Base-by-base conservation (phyloP, 768 basidiomycete species). In the Astraeus odoratus region DNA sequence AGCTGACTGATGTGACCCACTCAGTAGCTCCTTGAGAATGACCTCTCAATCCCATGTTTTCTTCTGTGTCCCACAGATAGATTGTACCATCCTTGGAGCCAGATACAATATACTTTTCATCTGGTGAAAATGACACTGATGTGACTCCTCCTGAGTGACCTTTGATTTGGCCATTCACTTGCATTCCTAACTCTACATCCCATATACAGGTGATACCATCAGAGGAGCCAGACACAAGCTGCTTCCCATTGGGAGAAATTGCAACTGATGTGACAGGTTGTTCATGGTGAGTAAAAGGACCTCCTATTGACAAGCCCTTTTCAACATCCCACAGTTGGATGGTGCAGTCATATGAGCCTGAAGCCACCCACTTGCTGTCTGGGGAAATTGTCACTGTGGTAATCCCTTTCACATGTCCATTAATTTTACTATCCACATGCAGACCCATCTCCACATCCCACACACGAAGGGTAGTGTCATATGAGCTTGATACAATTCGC, bases 181-280 rank as follows among this genome's bases (percentile, higher is more conserved):
- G 24, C 31, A 16, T 13, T 44, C 42, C 9, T 40, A 24, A 13
- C 30, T 31, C 30, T 9, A 39, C 46, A 45, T 53, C 46, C 54
- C 54, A 55, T 16, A 51, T 15, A 18, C 35, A 30, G 39, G 48
- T 10, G 1, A 42, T 47, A 13, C 34, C 16, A 48, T 52, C 53
- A 5, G 30, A 13, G n/a, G 52, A 53, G 4, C 54, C 49, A 12
- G 48, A 46, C 22, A 22, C 36, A 9, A 54, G 12, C 2, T n/a
- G 15, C 19, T 19, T 10, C 16, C 53, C 54, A 27, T 46, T 35
- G 10, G 52, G 47, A 2, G 52, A 54, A 43, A 48, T 42, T 12
- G 40, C 40, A 22, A 54, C 39, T 20, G 47, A 46, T 3, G 3
- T 19, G 22, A 54, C 47, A 2, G 3, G 1, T 24, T 33, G 38